Evolutionary conservation across 2,329 filamentous ascomycete genomes (phyloP).

Genomic region (Fusarium protoensiforme): DNA sequence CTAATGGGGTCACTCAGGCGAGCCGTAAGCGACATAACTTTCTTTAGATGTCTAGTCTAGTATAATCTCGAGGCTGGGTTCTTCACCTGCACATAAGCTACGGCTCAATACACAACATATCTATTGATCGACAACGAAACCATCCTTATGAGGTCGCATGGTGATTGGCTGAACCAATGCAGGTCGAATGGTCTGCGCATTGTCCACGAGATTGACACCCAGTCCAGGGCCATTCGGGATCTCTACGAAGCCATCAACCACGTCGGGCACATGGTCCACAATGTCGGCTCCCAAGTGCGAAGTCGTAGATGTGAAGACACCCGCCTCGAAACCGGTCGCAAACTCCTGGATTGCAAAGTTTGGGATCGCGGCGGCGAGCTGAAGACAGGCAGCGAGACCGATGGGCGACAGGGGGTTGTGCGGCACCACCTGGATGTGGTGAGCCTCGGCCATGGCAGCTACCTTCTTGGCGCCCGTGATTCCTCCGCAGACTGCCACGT

Average conservation of each 20-base stretch:
- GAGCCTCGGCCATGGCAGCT: slow-evolving; percentile 21
- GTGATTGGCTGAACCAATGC: neutral
- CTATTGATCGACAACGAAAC: slow-evolving; percentile 1
- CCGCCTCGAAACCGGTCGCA: neutral
- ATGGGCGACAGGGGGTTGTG: slow-evolving; percentile 20
- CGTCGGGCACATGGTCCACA: neutral
- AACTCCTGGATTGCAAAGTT: slow-evolving; percentile 29
- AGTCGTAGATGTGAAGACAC: neutral
- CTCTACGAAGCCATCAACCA: neutral
- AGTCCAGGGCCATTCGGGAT: neutral
- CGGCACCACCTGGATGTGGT: slow-evolving; percentile 19
- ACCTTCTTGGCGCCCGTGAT: slow-evolving; percentile 23
- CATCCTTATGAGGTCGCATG: neutral
- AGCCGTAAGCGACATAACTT: too few species aligned
- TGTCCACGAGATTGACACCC: neutral
- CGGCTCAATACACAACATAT: too few species aligned
- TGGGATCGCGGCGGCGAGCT: slow-evolving; percentile 12
- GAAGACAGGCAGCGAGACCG: slow-evolving; percentile 17
- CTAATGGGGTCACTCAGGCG: too few species aligned
- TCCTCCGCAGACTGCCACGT: slow-evolving; percentile 17
- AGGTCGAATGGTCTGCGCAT: neutral
- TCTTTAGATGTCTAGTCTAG: too few species aligned
- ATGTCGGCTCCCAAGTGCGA: neutral
- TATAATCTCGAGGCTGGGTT: too few species aligned
- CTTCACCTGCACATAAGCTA: too few species aligned